Base-by-base conservation (phyloP, 2,329 filamentous ascomycete genomes). In the Delphinella strobiligena region DNA sequence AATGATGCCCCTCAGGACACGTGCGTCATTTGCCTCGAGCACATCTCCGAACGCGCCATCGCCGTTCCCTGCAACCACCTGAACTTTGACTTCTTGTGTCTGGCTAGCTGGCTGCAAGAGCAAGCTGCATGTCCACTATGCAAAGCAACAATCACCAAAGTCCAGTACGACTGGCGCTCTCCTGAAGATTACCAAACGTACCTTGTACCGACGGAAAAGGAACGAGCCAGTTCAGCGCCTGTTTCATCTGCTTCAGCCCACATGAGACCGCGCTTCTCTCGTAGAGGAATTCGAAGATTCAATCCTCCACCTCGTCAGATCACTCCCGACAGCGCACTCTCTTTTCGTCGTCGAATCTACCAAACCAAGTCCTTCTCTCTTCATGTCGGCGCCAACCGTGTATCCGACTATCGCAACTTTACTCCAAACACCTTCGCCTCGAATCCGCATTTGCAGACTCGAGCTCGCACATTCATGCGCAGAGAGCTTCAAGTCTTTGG, bases 21-120 rank as follows among this genome's bases (percentile, higher is more conserved):
- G 53, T 95, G 88, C 59, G 85, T 93, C 47, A 91, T 96, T 59
- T 96, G 88, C 59, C 76, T 95, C 45, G 82, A 89, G 41, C 54
- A 64, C 38, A 69, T 94, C 52, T 75, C 76, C 8, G 83, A 91
- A 51, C 63, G 74, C 38, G 86, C 82, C 46, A 68, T 80, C 37
- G 75, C 83, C 5, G 64, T 72, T 15, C 87, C 88, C 5, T 96
- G 88, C 66, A 71, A 74, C 31, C 88, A 96, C 64, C 63, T 68
- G 42, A 76, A 78, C 49, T 94, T 93, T 56, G 87, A 95, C 65
- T 93, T 87, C 54, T 59, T 85, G 10, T 96, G 88, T 58, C 72
- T 94, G 4, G 62, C 80, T 16, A 87, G 72, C 60, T 95, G 89
- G 88, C 66, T 93, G 4, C 72, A 86, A 49, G 68, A 82, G 47